Evolutionary conservation across 495 filamentous ascomycete genomes (phyloP).

Genomic region (Talaromyces liani): DNA sequence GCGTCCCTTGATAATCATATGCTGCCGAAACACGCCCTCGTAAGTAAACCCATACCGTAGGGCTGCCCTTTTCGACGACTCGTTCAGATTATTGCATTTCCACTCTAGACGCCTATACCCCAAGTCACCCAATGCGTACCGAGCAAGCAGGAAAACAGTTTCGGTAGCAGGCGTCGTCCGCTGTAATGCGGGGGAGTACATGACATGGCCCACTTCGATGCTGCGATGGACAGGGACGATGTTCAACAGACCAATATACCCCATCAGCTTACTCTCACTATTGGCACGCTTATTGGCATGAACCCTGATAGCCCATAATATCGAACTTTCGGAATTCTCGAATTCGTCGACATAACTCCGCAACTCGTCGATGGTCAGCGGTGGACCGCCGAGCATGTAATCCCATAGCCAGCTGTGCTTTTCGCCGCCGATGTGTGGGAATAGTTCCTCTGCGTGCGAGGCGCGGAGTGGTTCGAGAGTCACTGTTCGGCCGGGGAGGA

Average conservation of each 20-base stretch:
- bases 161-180: slow-evolving; percentile 45
- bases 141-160: slow-evolving; percentile 38
- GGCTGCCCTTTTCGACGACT: slow-evolving; percentile 38
- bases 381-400: slow-evolving; percentile 39
- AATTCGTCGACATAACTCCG: slow-evolving; percentile 18
- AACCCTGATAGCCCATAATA: slow-evolving; percentile 37
- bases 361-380: slow-evolving; percentile 23
- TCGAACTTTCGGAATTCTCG: slow-evolving; percentile 22
- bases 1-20: slow-evolving; percentile 48
- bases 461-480: slow-evolving; percentile 27
- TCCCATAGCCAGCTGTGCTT: slow-evolving; percentile 34
- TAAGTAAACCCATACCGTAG: slow-evolving; percentile 42
- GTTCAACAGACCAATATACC: slow-evolving; percentile 34
- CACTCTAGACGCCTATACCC: slow-evolving; percentile 49
- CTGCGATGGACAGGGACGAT: slow-evolving; percentile 30
- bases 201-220: slow-evolving; percentile 44
- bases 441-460: slow-evolving; percentile 33
- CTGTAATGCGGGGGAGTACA: slow-evolving; percentile 39
- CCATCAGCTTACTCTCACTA: slow-evolving; percentile 21
- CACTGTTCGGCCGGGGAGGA: slow-evolving; percentile 29
- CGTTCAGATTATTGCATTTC: slow-evolving; percentile 49
- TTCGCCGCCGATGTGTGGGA: slow-evolving; percentile 25
- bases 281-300: slow-evolving; percentile 10
- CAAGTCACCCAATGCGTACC: slow-evolving; percentile 40
- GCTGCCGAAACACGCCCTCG: slow-evolving; percentile 50